Conservation (phyloP, 73 alveolate genomes). For the Blepharisma stoltei region DNA sequence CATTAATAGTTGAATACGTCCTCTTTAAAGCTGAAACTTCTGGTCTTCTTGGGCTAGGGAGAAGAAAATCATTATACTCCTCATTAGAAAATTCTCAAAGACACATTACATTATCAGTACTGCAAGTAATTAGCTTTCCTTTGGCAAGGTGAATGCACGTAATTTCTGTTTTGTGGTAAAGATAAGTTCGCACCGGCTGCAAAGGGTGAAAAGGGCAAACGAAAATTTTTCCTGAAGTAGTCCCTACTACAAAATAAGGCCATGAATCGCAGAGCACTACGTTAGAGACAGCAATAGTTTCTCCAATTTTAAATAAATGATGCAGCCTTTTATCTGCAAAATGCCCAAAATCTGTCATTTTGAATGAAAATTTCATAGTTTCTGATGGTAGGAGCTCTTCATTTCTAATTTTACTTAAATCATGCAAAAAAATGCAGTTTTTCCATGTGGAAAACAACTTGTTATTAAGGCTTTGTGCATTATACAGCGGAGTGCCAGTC, state of each 20-base stretch:
- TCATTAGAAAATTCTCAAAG: not conserved
- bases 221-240: conserved; percentile 7
- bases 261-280: not conserved
- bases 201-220: conserved; percentile 12
- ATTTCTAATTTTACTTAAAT: no score
- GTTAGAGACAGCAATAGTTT: not conserved
- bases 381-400: no score
- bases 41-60: no score
- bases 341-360: not conserved
- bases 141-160: not conserved
- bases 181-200: not conserved
- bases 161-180: not conserved
- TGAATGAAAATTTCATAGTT: not conserved
- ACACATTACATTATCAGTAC: not conserved
- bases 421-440: no score
- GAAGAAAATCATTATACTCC: no score
- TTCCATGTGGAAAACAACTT: no score
- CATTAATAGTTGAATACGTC: no score
- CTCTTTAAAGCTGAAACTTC: no score
- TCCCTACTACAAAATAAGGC: conserved; percentile 10
- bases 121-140: not conserved
- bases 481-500: no score
- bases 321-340: conserved; percentile 20
- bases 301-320: not conserved
- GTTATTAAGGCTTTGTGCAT: no score